Conservation (phyloP, 495 filamentous ascomycete species). For the Penicilliopsis zonata region DNA sequence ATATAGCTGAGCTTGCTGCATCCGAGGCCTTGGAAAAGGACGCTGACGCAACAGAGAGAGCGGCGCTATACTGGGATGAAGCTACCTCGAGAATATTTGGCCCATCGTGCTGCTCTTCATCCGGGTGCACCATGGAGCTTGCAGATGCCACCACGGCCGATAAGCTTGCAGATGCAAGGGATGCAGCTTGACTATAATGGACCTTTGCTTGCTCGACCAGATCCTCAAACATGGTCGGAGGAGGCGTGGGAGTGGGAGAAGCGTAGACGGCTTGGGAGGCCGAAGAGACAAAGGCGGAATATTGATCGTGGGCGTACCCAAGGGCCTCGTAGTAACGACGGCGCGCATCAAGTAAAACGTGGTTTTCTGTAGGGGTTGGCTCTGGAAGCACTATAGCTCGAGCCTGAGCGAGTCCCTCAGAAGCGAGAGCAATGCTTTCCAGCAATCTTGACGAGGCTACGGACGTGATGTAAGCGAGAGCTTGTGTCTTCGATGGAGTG, state of each 20-base stretch:
- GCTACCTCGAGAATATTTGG: slow-evolving; percentile 30
- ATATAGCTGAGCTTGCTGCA: slow-evolving; percentile 33
- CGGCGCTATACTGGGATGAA: slow-evolving; percentile 33
- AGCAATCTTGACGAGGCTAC: slow-evolving; percentile 52
- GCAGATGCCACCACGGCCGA: slow-evolving; percentile 32
- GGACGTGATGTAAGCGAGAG: slow-evolving; percentile 46
- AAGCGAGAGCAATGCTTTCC: slow-evolving; percentile 52
- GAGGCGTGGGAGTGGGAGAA: slow-evolving; percentile 32
- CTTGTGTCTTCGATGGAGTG: slow-evolving; percentile 36
- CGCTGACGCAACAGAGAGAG: slow-evolving; percentile 36
- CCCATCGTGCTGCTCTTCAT: slow-evolving; percentile 25
- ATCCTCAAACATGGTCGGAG: slow-evolving; percentile 16
- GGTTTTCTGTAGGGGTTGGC: slow-evolving; percentile 40
- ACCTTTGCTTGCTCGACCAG: slow-evolving; percentile 33
- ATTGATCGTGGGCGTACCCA: slow-evolving; percentile 65
- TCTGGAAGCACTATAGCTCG: slow-evolving; percentile 47
- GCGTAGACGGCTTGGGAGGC: slow-evolving; percentile 48
- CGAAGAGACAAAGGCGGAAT: slow-evolving; percentile 57
- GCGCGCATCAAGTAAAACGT: slow-evolving; percentile 47
- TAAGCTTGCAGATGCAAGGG: slow-evolving; percentile 37
- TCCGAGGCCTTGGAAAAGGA: slow-evolving; percentile 38
- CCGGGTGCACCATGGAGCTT: slow-evolving; percentile 29
- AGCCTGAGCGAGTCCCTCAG: slow-evolving; percentile 48
- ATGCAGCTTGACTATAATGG: slow-evolving; percentile 33
- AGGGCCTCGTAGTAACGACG: slow-evolving; percentile 67